Base-by-base conservation (phyloP, 345 rosid genomes). In the Eucalyptus guilfoylei region DNA sequence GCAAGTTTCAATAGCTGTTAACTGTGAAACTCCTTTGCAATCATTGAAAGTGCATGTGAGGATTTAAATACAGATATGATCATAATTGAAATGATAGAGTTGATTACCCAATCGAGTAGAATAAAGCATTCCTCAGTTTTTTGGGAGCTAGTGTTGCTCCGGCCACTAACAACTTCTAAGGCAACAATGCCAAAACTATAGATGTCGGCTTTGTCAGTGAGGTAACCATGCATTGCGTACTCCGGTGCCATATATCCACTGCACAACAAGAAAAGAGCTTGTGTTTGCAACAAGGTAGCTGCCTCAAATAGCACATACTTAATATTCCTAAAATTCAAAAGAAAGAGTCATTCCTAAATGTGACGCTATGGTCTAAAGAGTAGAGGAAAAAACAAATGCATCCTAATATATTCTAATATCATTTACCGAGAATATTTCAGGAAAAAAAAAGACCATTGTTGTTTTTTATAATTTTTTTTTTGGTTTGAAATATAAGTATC, bases 191-290 rank as follows among this genome's bases (percentile, higher is more conserved):
- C 93, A 49, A 90, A 92, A 85, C 94, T 90, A 44, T 91, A 92
- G 15, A 92, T 91, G 52, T 92, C 94, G 15, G 91, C 92, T 54
- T 93, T 93, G n/a, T 90, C 89, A 19, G 92, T 88, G 54, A 93
- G 37, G 85, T 91, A 87, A 49, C 94, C 94, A 7, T 88, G 88
- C 89, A 91, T 86, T n/a, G 92, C 93, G 44, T 93, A 93, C 87
- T 93, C 94, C 1, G 93, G 92, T 44, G 92, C 93, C 93, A 93
- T 89, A 69, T 91, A 93, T 54, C 93, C 92, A 76, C 92, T 93
- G 55, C 87, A 89, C 87, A n/a, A 34, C 10, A 26, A 80, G 8
- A 24, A 28, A 26, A 55, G 14, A 60, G 14, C 30, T 58, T 24
- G 13, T 24, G 64, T 58, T 58, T 58, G 30, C 14, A 58, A 58